phyloP scores from a whole-genome alignment of 306 rosid species.

The Cajanus cajan region DNA sequence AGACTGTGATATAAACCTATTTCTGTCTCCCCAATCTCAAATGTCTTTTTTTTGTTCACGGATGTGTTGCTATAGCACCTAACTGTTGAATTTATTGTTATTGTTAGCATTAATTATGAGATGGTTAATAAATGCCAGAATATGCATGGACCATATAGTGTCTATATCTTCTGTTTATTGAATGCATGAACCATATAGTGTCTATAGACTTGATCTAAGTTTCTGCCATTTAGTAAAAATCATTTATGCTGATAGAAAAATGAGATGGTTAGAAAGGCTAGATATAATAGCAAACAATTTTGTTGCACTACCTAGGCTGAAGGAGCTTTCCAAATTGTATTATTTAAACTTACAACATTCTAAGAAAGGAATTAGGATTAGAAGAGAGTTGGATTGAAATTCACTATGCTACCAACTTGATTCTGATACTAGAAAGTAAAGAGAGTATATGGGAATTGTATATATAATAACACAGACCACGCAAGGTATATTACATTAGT shows the following conservation, averaged over 20 bases:
- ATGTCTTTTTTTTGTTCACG: conserved; percentile 21
- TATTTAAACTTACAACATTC: no score
- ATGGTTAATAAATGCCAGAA: no score
- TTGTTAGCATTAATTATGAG: conserved; percentile 70
- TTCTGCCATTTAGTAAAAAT: no score
- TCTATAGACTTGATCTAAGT: no score
- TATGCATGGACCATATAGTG: conserved; percentile 40
- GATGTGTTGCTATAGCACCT: conserved; percentile 62
- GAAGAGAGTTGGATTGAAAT: neutral
- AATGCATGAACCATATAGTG: no score
- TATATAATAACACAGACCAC: neutral
- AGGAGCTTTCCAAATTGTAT: no score
- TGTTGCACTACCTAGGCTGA: no score
- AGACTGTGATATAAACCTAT: conserved; percentile 40
- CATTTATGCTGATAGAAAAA: no score
- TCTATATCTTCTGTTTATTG: conserved; percentile 34
- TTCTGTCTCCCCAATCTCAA: conserved; percentile 37
- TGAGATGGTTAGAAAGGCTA: no score
- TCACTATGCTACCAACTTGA: neutral
- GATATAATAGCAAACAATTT: no score
- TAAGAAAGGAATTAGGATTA: neutral
- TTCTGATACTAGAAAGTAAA: neutral
- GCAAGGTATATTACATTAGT: no score
- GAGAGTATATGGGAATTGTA: no score
- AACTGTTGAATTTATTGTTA: conserved; percentile 72